Base-by-base conservation (phyloP, 257 asterid species). In the Prunella vulgaris region DNA sequence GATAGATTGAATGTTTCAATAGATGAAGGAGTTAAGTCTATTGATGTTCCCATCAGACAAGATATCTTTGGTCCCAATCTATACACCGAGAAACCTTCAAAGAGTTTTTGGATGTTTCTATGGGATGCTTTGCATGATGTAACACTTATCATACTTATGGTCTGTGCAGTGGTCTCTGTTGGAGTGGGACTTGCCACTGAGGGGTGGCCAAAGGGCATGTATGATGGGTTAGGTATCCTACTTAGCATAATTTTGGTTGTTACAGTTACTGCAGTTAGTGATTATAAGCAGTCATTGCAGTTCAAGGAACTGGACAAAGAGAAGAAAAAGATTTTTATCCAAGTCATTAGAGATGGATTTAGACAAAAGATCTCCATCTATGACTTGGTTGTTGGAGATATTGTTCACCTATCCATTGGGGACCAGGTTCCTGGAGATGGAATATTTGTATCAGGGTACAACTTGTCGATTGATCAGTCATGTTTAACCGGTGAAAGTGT, bases 71-170 rank as follows among this genome's bases (percentile, higher is more conserved):
- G 99, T 64, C 66, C 88, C 70, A 93, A 93, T 76, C 40, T 57
- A 6, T 93, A 80, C 74, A 75, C 94, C 0, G 99, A 93, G 78
- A 93, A 90, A 53, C 97, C 99, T 38, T 64, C 90, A 28, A 93
- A 84, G 79, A 87, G 94, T 60, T 93, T 93, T 72, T 85, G 90
- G 94, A 70, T 84, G 90, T 93, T 90, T 75, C 85, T 93, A 35
- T 93, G 96, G 99, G 99, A 93, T 21, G 97, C 96, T 68, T 83
- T 90, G 35, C 97, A 90, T 0, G 99, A 93, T 76, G 77, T 90
- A 58, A 93, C 99, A 7, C 99, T 93, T 28, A 44, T 88, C 71
- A 88, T 93, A 67, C 95, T 93, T 68, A 90, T 90, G 25, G 83
- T 90, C 63, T 90, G 96, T 66, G 96, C 97, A 28, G 84, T 90